Evolutionary conservation across 2,329 filamentous ascomycete species (phyloP).

Genomic region (Alternaria panax): DNA sequence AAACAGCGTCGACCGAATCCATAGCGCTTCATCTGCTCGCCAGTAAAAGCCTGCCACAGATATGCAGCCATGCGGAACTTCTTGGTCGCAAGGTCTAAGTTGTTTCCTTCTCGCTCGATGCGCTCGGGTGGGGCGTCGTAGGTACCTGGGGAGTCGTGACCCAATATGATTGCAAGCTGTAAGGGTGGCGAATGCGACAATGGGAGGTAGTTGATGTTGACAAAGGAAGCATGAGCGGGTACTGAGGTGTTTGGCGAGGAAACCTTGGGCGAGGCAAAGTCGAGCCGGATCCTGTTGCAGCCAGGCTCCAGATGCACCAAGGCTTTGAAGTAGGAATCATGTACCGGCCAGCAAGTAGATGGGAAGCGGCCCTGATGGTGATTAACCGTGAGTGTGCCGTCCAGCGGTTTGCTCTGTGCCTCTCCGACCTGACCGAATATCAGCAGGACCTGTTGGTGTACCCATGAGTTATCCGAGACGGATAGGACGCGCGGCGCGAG

Average conservation of each 20-base stretch:
- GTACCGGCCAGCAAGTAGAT: conserved; percentile 83
- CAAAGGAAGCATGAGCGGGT: conserved; percentile 77
- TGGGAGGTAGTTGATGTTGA: conserved; percentile 87
- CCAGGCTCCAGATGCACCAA: conserved; percentile 90
- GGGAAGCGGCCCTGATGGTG: conserved; percentile 89
- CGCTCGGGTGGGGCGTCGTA: conserved; percentile 84
- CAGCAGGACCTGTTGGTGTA: conserved; percentile 89
- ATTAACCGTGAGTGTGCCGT: conserved; percentile 80
- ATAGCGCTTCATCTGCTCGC: conserved; percentile 93
- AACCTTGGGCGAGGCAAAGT: conserved; percentile 85
- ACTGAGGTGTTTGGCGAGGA: conserved; percentile 71
- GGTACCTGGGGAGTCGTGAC: conserved; percentile 83
- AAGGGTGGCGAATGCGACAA: conserved; percentile 80
- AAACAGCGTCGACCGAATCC: conserved; percentile 86
- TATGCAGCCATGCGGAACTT: conserved; percentile 97
- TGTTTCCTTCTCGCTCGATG: conserved; percentile 80
- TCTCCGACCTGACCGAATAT: conserved; percentile 85
- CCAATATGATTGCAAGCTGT: conserved; percentile 86
- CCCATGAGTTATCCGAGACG: conserved; percentile 83
- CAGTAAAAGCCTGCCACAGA: conserved; percentile 95
- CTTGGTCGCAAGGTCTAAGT: conserved; percentile 77
- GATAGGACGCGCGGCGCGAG: conserved; percentile 84
- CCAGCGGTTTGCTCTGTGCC: conserved; percentile 69
- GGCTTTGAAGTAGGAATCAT: conserved; percentile 88
- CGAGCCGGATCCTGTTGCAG: conserved; percentile 85